Evolutionary conservation across 2,329 filamentous ascomycete genomes (phyloP).

Genomic region (Ceratocystis harringtonii): DNA sequence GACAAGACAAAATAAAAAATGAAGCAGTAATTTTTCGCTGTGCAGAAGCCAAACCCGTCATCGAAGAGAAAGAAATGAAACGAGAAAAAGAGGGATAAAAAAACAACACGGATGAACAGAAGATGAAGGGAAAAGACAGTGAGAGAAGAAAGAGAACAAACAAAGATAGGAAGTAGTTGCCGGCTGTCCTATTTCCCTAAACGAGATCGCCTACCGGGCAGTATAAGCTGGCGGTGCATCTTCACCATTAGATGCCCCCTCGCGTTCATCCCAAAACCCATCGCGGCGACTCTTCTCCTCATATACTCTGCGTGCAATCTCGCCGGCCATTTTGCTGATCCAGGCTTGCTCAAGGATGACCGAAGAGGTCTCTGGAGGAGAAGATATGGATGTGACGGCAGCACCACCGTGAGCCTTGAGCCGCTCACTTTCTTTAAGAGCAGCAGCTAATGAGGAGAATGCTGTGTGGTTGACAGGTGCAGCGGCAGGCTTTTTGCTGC

Average conservation of each 20-base stretch:
- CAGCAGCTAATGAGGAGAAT: slow-evolving; percentile 11
- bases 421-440: slow-evolving; percentile 15
- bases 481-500: slow-evolving; percentile 6
- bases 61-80: neutral
- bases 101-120: neutral
- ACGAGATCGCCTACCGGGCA: slow-evolving; percentile 20
- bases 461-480: slow-evolving; percentile 19
- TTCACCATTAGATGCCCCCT: slow-evolving; percentile 23
- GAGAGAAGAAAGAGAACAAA: neutral
- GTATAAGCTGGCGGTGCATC: slow-evolving; percentile 48
- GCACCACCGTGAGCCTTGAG: slow-evolving; percentile 19
- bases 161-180: neutral
- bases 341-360: slow-evolving; percentile 65
- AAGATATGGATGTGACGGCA: neutral
- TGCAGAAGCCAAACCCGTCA: slow-evolving; percentile 2
- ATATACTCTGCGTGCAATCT: slow-evolving; percentile 75
- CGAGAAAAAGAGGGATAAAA: neutral
- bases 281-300: slow-evolving; percentile 58
- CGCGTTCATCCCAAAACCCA: slow-evolving; percentile 37
- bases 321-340: slow-evolving; percentile 86
- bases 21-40: neutral
- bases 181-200: neutral
- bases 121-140: neutral
- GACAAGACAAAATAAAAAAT: neutral
- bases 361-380: slow-evolving; percentile 34